A percentile compares a stretch with the other conserved stretches of the same genome.
Conservation (phyloP, 352 stramenopile species). For the Globisporangium splendens region DNA sequence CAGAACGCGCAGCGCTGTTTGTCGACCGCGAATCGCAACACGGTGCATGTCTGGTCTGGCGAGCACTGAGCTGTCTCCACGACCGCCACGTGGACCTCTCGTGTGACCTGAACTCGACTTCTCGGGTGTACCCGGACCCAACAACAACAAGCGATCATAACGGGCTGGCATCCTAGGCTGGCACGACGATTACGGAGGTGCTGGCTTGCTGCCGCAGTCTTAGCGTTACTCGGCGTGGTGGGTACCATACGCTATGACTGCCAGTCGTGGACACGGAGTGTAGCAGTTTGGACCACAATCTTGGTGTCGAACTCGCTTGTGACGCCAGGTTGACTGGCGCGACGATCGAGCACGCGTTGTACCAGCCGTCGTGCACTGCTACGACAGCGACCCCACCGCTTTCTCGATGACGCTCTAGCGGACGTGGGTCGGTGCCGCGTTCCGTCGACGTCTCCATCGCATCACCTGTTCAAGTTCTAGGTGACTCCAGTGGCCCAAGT, state of each 20-base stretch:
- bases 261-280: slow-evolving; percentile 41
- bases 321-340: slow-evolving; percentile 14
- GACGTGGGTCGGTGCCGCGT: too few relatives aligned
- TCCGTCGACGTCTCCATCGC: too few relatives aligned
- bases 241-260: slow-evolving; percentile 60
- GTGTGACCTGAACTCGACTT: slow-evolving; percentile 72
- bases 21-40: slow-evolving; percentile 56
- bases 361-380: slow-evolving; percentile 18
- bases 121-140: slow-evolving; percentile 46
- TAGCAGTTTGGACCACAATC: slow-evolving; percentile 30
- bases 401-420: slow-evolving; percentile 19
- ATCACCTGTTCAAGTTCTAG: too few relatives aligned
- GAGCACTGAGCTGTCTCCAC: slow-evolving; percentile 26
- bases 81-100: slow-evolving; percentile 60
- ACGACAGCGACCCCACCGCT: slow-evolving; percentile 33
- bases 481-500: too few relatives aligned
- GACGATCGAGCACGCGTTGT: slow-evolving; percentile 23
- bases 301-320: slow-evolving; percentile 30
- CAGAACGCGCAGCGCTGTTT: slow-evolving; percentile 48
- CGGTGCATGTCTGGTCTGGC: slow-evolving; percentile 43
- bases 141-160: slow-evolving; percentile 54
- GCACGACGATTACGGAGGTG: slow-evolving; percentile 40
- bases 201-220: slow-evolving; percentile 27
- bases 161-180: slow-evolving; percentile 44
- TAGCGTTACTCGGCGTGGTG: slow-evolving; percentile 60